These are phyloP conservation scores for Rhodotorula sp. DNA, from an alignment of 1,284 basidiomycete genomes.

Conservation along the genomic window DNA sequence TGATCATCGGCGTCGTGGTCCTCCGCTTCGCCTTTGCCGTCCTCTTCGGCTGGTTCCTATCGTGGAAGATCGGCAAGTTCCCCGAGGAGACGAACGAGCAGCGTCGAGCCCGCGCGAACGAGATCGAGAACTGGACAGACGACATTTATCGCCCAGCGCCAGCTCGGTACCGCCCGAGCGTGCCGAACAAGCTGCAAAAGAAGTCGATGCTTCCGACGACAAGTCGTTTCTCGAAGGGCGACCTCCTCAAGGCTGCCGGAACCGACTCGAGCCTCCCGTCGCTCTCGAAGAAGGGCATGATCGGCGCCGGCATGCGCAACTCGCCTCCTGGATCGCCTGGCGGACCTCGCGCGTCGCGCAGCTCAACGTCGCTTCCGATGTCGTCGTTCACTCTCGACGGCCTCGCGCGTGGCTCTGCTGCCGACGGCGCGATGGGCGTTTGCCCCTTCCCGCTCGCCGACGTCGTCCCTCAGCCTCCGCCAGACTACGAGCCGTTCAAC, in stretches of 20 bases:
- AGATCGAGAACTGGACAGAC: constrained; percentile 95
- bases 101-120: constrained; percentile 82
- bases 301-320: constrained; percentile 48
- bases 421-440: constrained; percentile 31
- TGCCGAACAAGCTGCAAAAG: constrained; percentile 58
- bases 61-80: constrained; percentile 90
- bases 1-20: constrained; percentile 94
- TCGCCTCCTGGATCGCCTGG: constrained; percentile 73
- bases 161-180: constrained; percentile 84
- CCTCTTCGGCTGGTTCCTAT: constrained; percentile 95
- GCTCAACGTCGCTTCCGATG: constrained; percentile 69
- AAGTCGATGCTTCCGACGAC: constrained; percentile 69
- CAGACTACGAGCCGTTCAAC: constrained; percentile 91
- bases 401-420: constrained; percentile 21
- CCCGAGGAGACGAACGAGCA: constrained; percentile 89
- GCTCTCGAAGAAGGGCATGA: constrained; percentile 31
- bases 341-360: constrained; percentile 68
- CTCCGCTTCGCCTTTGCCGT: constrained; percentile 98
- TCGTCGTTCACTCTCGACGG: constrained; percentile 36
- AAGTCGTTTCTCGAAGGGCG: constrained; percentile 77
- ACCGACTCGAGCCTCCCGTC: neutral
- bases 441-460: constrained; percentile 89
- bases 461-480: constrained; percentile 87
- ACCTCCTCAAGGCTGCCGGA: constrained; percentile 27
- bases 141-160: constrained; percentile 96